phyloP scores from a whole-genome alignment of 345 rosid genomes.

The Eucalyptus marginata region DNA sequence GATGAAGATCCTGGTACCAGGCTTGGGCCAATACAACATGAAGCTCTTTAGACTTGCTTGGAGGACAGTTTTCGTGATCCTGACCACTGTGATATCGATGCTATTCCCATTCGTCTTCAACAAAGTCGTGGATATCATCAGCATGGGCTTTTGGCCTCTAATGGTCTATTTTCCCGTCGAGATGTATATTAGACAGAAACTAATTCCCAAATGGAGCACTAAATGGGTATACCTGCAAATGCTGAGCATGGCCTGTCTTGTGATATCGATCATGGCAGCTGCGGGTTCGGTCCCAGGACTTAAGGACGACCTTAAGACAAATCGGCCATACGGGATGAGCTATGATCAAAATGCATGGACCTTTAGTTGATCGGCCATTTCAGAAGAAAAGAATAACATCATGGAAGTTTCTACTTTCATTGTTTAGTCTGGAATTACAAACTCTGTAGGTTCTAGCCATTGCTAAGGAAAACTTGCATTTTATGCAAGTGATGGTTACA shows the following conservation, averaged over 20 bases:
- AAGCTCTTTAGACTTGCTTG: conserved; percentile 31
- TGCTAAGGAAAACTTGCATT: background rate
- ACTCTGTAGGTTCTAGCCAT: background rate
- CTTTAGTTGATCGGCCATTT: background rate
- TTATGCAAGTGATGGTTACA: background rate
- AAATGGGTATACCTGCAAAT: conserved; percentile 40
- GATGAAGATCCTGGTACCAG: conserved; percentile 15
- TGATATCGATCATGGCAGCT: conserved; percentile 19
- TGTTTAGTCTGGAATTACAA: background rate
- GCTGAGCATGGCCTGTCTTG: conserved; percentile 32
- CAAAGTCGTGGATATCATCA: conserved; percentile 29
- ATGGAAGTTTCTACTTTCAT: background rate
- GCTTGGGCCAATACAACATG: conserved; percentile 6
- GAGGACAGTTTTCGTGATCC: conserved; percentile 26
- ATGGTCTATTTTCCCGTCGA: conserved; percentile 46
- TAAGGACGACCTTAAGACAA: conserved; percentile 16
- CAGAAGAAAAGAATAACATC: background rate
- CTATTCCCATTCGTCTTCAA: conserved; percentile 35
- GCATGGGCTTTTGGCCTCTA: conserved; percentile 47
- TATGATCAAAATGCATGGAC: background rate
- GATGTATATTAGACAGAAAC: conserved; percentile 40
- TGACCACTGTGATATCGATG: conserved; percentile 38
- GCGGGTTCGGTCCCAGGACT: conserved; percentile 35
- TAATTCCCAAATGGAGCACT: conserved; percentile 31
- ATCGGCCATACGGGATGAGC: conserved; percentile 21